These are phyloP conservation scores for Exserohilum rostratum DNA, from an alignment of 2,329 filamentous ascomycete species.

Conservation along the genomic window DNA sequence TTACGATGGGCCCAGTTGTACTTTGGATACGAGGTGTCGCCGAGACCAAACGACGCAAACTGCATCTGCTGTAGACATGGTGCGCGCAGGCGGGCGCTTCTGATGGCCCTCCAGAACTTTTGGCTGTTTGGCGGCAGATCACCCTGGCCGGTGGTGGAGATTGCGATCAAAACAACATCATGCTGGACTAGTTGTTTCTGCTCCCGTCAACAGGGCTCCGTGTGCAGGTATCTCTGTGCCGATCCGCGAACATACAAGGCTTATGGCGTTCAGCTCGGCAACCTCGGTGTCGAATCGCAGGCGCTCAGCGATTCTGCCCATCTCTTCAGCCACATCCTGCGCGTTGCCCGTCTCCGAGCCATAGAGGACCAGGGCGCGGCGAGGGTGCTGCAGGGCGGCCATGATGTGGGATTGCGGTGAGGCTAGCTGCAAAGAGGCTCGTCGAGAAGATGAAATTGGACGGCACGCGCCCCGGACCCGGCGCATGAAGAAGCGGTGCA, in stretches of 20 bases:
- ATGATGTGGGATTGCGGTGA: constrained; percentile 16
- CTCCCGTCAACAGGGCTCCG: constrained; percentile 10
- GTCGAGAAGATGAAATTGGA: constrained; percentile 14
- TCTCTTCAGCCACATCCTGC: constrained; percentile 86
- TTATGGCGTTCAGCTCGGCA: constrained; percentile 76
- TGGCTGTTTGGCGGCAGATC: constrained; percentile 86
- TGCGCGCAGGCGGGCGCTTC: constrained; percentile 76
- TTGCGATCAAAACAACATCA: constrained; percentile 73
- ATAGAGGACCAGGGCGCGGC: constrained; percentile 76
- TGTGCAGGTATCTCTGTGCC: not conserved
- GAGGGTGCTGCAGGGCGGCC: constrained; percentile 16
- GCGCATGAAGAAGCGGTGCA: constrained; percentile 28
- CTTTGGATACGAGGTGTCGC: constrained; percentile 94
- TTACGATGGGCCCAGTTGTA: constrained; percentile 95
- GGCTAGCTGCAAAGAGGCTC: constrained; percentile 24
- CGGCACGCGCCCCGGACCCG: constrained; percentile 27
- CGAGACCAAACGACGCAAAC: constrained; percentile 88
- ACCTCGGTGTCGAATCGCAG: constrained; percentile 79
- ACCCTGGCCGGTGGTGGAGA: constrained; percentile 94
- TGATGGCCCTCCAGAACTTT: constrained; percentile 82
- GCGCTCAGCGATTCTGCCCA: constrained; percentile 75
- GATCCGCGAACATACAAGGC: constrained; percentile 65
- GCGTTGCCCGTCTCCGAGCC: constrained; percentile 95
- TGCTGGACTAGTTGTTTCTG: constrained; percentile 54
- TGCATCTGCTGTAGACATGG: constrained; percentile 70